Conservation (phyloP, 768 basidiomycete genomes). For the Leccinum uliginosum region DNA sequence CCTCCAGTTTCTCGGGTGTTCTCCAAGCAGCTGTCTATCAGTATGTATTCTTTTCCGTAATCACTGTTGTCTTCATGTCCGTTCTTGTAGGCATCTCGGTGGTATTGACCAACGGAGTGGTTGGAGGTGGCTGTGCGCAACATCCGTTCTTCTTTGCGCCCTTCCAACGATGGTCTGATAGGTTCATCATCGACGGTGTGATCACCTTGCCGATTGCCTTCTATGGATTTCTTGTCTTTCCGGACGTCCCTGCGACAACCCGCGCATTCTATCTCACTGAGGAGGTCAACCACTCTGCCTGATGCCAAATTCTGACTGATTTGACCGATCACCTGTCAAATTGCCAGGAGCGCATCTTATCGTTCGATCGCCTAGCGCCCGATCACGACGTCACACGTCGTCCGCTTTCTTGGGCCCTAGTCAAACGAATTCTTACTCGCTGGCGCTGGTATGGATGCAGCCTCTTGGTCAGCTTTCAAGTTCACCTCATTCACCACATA, state of each 20-base stretch:
- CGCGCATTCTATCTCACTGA: slow-evolving; percentile 58
- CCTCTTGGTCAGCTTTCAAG: slow-evolving; percentile 42
- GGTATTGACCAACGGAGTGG: slow-evolving; percentile 52
- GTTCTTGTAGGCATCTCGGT: slow-evolving; percentile 40
- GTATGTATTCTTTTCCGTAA: slow-evolving; percentile 28
- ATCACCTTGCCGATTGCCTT: slow-evolving; percentile 69
- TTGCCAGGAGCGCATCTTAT: slow-evolving; percentile 50
- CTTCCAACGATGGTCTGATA: slow-evolving; percentile 17
- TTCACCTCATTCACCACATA: background rate
- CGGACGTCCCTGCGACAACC: slow-evolving; percentile 63
- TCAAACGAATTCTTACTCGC: slow-evolving; percentile 46
- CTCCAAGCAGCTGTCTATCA: slow-evolving; percentile 62
- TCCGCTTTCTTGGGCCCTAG: slow-evolving; percentile 44
- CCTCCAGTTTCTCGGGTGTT: slow-evolving; percentile 55
- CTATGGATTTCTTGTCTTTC: slow-evolving; percentile 70
- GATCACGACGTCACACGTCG: slow-evolving; percentile 39
- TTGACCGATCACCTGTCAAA: background rate
- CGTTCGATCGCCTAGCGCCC: slow-evolving; percentile 42
- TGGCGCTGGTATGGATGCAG: slow-evolving; percentile 73
- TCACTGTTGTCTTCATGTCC: background rate
- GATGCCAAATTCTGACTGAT: background rate
- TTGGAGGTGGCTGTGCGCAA: slow-evolving; percentile 59
- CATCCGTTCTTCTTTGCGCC: background rate
- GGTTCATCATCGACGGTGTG: slow-evolving; percentile 67
- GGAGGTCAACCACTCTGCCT: slow-evolving; percentile 37